phyloP scores from a whole-genome alignment of 345 rosid species.

The Populus ilicifolia region DNA sequence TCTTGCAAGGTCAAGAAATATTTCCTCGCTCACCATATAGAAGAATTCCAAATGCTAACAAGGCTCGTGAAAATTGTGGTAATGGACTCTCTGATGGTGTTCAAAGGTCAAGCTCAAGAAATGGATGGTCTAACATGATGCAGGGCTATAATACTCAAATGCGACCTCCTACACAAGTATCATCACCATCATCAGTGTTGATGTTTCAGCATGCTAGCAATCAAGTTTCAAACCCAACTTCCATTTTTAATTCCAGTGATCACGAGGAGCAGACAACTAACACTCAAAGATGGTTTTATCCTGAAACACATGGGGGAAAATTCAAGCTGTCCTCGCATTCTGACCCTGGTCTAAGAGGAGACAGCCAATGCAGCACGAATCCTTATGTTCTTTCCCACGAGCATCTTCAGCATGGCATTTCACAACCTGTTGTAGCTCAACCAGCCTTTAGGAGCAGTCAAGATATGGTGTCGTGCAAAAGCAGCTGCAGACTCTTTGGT shows the following conservation, averaged over 20 bases:
- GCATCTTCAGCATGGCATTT: conserved; percentile 24
- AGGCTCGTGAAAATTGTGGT: conserved; percentile 39
- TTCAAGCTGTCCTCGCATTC: conserved; percentile 6
- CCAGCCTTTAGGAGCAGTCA: conserved; percentile 27
- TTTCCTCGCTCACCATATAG: conserved; percentile 42
- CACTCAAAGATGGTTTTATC: conserved; percentile 13
- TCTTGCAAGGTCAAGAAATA: conserved; percentile 99
- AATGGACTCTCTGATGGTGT: conserved; percentile 36
- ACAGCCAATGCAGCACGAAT: conserved; percentile 13
- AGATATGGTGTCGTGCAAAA: conserved; percentile 50
- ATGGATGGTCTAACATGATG: conserved; percentile 46
- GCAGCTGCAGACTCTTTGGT: conserved; percentile 92
- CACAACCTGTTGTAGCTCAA: conserved; percentile 25
- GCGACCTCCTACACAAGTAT: conserved; percentile 42
- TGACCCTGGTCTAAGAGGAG: conserved; percentile 3
- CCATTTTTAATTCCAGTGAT: conserved; percentile 15
- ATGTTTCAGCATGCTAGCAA: conserved; percentile 50
- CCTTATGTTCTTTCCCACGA: conserved; percentile 23
- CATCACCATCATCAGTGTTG: conserved; percentile 82
- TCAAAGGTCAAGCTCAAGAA: conserved; percentile 43
- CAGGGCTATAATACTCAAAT: conserved; percentile 39
- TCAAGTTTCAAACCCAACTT: conserved; percentile 13
- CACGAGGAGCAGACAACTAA: conserved; percentile 22
- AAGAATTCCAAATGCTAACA: conserved; percentile 24
- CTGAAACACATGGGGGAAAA: conserved; percentile 26